Percentiles rank a stretch among this genome's conserved stretches.
Evolutionary conservation across 208 protist genomes (phyloP).

Genomic region (Crithidia mellificae): DNA sequence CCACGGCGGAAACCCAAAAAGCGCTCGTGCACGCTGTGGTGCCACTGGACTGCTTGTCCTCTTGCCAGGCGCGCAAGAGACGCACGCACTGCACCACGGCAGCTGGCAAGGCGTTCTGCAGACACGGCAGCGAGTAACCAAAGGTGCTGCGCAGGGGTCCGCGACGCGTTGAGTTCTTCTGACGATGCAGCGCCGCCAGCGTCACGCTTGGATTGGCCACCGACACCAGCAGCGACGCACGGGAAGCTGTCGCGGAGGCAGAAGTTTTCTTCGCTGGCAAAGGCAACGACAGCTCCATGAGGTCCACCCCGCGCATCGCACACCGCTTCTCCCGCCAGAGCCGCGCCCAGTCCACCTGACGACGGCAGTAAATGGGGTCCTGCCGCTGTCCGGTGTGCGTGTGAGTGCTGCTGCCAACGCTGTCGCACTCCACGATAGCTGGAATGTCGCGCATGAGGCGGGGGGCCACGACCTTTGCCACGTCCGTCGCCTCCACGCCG

Average conservation of each 20-base stretch:
- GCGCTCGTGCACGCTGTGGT: constrained; percentile 27
- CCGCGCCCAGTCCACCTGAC: constrained; percentile 9
- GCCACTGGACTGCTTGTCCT: constrained; percentile 1
- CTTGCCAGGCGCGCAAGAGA: constrained; percentile 47
- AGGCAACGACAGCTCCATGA: constrained; percentile 56
- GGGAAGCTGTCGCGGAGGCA: neutral
- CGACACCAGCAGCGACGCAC: constrained; percentile 44
- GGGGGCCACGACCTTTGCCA: constrained; percentile 46
- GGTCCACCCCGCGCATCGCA: constrained; percentile 32
- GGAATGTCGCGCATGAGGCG: constrained; percentile 39
- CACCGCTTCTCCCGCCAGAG: constrained; percentile 29
- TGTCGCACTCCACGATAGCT: neutral
- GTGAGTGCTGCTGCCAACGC: neutral
- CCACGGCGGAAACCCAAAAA: constrained; percentile 72
- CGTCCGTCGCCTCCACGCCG: constrained; percentile 57
- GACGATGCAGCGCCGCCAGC: constrained; percentile 33
- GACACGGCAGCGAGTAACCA: constrained; percentile 54
- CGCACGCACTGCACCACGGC: constrained; percentile 39
- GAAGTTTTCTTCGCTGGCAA: neutral
- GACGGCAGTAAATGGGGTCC: constrained; percentile 25
- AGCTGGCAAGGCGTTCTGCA: constrained; percentile 50
- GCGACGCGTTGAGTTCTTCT: constrained; percentile 34
- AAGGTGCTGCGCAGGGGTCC: constrained; percentile 53
- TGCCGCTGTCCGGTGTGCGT: constrained; percentile 20
- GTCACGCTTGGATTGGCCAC: constrained; percentile 47